Evolutionary conservation across 2,329 filamentous ascomycete species (phyloP), one percentile per base, ranked within the genome.

Genomic region (Trichoderma brevicompactum): DNA sequence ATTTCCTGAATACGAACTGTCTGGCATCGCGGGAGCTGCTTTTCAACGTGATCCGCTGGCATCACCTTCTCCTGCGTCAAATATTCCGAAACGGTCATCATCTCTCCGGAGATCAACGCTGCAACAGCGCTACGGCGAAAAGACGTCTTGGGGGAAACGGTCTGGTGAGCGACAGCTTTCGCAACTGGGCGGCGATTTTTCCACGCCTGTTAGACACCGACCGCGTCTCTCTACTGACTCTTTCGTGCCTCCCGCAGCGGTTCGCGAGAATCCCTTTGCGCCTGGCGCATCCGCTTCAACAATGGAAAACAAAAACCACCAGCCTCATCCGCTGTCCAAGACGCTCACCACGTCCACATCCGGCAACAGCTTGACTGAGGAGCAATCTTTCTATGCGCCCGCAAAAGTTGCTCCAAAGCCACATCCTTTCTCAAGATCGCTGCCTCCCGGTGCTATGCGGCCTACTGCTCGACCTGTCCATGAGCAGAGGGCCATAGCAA

Each of bases 321-420:
- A 87, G 70, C 86, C 91, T 17, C 94, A 97, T 75, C 94, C 94
- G 19, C 82, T 97, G 23, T 97, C 94, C 7, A 88, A 92, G 68
- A 91, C 92, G 0, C 82, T 97, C 70, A 96, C 92, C 0, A 92
- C 93, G 3, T 96, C 93, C 0, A 94, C 92, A 1, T 96, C 93
- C 2, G 87, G 85, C 61, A 94, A 92, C 6, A 95, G 89, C 73
- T 75, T 94, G 49, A 82, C 83, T 1, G 92, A 94, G 68, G 92
- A 94, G 56, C 87, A 87, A 10, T 70, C 72, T 0, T 66, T 69
- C 36, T 75, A 74, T 64, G 74, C 73, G 13, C 74, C 75, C 2
- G 72, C 71, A 53, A 71, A 74, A 70, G 65, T 69, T 54, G 54
- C 68, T 64, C 60, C 73, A 64, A 69, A 73, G 62, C 71, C 73